Evolutionary conservation across 2,329 filamentous ascomycete species (phyloP), one percentile per base, ranked within the genome.

Genomic region (Zasmidium angulare): DNA sequence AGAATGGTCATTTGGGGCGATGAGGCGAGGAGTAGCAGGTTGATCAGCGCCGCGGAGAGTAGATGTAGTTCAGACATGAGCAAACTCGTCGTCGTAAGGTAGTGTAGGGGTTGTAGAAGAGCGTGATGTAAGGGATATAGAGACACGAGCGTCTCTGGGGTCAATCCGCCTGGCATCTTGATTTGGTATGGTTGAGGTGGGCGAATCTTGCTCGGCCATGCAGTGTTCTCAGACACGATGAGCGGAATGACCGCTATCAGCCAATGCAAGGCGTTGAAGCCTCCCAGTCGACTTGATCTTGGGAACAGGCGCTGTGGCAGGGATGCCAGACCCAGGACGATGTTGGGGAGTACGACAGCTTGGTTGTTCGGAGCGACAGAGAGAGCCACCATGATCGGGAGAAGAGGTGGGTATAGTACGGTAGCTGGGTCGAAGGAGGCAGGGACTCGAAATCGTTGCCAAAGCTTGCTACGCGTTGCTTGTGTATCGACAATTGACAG

Each of bases 401-500:
- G 81, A 1, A 87, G 76, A 4, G 89, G 83, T 19, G 93, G 93
- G 72, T 97, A 98, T 58, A 97, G 76, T n/a, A 96, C 81, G 11
- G 93, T 91, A 6, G 93, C 93, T 2, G 92, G 93, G 70, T 98
- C 93, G 75, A 97, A 96, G n/a, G 84, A 82, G 2, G 86, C 78
- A 0, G 92, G 91, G 40, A 96, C 79, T 46, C 82, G 81, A 68
- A 87, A 75, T 21, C 72, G 69, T 50, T 84, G 51, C 80, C 78
- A 64, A 72, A 76, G 52, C 76, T 66, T 69, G 24, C 58, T 68
- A 24, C 63, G 68, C 17, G 61, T 61, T 10, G 68, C 66, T 29
- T 61, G 64, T 3, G 66, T 70, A 62, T 72, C 71, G 46, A 73
- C 68, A 51, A 73, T 66, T 3, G 71, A 73, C 14, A 73, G 60